Conservation (phyloP, 1,284 basidiomycete species). For the Entoloma clypeatum region DNA sequence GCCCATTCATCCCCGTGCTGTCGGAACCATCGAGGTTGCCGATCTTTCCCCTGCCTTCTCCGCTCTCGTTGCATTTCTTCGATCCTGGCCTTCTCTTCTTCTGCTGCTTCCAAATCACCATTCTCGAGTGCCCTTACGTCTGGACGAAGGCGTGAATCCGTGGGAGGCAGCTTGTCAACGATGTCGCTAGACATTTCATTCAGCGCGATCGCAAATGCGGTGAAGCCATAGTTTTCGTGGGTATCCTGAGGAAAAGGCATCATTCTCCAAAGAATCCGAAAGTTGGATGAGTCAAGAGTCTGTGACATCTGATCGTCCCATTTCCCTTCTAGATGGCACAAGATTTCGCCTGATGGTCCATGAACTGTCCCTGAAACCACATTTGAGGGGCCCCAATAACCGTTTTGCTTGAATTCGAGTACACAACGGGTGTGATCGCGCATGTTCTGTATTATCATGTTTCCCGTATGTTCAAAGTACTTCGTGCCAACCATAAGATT, state of each 20-base stretch:
- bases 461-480: slow-evolving; percentile 80
- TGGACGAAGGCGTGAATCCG: slow-evolving; percentile 83
- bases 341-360: slow-evolving; percentile 48
- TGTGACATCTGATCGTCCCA: slow-evolving; percentile 79
- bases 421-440: slow-evolving; percentile 54
- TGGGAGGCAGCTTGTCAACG: slow-evolving; percentile 66
- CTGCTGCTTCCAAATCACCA: slow-evolving; percentile 74
- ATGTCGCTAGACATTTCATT: slow-evolving; percentile 80
- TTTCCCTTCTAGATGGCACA: slow-evolving; percentile 70
- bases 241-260: slow-evolving; percentile 71
- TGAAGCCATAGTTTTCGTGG: slow-evolving; percentile 80
- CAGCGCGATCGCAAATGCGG: slow-evolving; percentile 72
- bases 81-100: slow-evolving; percentile 69
- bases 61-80: slow-evolving; percentile 75
- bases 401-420: slow-evolving; percentile 81
- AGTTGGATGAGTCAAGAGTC: slow-evolving; percentile 61
- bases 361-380: slow-evolving; percentile 63
- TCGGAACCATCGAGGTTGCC: slow-evolving; percentile 69
- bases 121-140: slow-evolving; percentile 87
- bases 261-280: slow-evolving; percentile 75
- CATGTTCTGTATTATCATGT: slow-evolving; percentile 68
- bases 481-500: slow-evolving; percentile 89
- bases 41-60: slow-evolving; percentile 52
- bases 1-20: slow-evolving; percentile 69
- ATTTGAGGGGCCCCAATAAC: slow-evolving; percentile 79